Evolutionary conservation across 2,329 filamentous ascomycete species (phyloP), one percentile per base, ranked within the genome.

Genomic region (Atkinsonella texensis): DNA sequence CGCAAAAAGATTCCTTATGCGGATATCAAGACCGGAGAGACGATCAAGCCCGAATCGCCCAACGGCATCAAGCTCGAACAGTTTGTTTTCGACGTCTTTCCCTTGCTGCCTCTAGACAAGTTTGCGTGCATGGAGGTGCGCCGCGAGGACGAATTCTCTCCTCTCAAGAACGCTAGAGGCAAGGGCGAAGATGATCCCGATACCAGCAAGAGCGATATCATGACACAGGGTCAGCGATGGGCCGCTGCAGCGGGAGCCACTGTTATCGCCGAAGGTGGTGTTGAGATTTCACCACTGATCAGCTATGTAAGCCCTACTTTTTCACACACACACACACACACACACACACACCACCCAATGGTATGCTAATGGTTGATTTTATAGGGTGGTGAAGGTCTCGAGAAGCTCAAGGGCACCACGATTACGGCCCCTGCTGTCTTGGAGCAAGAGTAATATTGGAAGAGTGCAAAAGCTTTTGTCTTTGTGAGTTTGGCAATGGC

Each of bases 61-160:
- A 98, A 98, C 65, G 93, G 93, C 59, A 90, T 98, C 79, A 98
- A 98, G 77, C 81, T 98, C 40, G 93, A 98, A 77, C 93, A 97
- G 71, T 98, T 97, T 62, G 90, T 98, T 55, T 98, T 98, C 65
- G 93, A 98, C 66, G 93, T 95, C 64, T 98, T 98, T 77, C 90
- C 91, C 55, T 79, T 91, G 75, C 75, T 95, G 49, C 74, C 84
- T 17, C 81, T 98, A 57, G 78, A 84, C 58, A 89, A 94, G 72
- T 98, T 98, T 64, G 93, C 90, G 23, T 95, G 84, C 70, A 85
- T 97, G 73, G 93, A 98, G 72, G 93, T 98, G 49, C 88, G 84
- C 69, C 88, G 93, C 55, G 90, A 96, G 74, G 93, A 98, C 60
- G 93, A 98, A 72, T 98, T 98, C 74, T 96, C 89, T 31, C 93